Conservation (phyloP, 306 rosid genomes). For the Abrus precatorius region DNA sequence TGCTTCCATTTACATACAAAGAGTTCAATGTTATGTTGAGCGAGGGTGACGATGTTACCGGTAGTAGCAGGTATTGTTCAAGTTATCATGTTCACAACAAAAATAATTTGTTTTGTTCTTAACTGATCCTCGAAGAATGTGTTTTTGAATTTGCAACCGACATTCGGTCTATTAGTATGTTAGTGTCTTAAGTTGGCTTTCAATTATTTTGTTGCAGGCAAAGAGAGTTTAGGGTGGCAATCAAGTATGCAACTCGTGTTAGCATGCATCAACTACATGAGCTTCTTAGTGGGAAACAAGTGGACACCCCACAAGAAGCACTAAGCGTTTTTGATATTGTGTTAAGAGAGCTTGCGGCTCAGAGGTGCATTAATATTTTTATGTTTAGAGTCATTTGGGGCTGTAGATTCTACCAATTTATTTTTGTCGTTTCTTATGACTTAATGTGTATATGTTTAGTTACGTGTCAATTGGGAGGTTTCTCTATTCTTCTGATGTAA, state of each 20-base stretch:
- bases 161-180: not conserved
- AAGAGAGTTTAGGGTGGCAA: slow-evolving; percentile 50
- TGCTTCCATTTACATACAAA: slow-evolving; percentile 59
- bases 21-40: slow-evolving; percentile 49
- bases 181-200: slow-evolving; percentile 19
- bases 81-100: not conserved
- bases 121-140: not conserved
- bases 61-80: slow-evolving; percentile 44
- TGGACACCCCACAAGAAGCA: slow-evolving; percentile 55
- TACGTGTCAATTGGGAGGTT: slow-evolving; percentile 55
- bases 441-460: slow-evolving; percentile 41
- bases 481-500: slow-evolving; percentile 58
- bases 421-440: slow-evolving; percentile 21
- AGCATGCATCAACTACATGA: slow-evolving; percentile 57
- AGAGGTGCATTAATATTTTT: slow-evolving; percentile 47
- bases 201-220: slow-evolving; percentile 43
- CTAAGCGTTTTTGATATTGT: slow-evolving; percentile 59
- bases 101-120: not conserved
- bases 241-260: slow-evolving; percentile 53
- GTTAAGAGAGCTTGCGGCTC: slow-evolving; percentile 58
- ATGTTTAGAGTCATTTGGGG: not conserved
- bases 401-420: not conserved
- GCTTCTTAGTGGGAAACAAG: slow-evolving; percentile 61
- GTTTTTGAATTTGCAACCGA: not conserved
- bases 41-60: slow-evolving; percentile 44